Percentiles rank a stretch among this genome's conserved stretches.
Conservation (phyloP, 176 grass and related monocot genomes). For the Rhipidocladum racemiflorum region DNA sequence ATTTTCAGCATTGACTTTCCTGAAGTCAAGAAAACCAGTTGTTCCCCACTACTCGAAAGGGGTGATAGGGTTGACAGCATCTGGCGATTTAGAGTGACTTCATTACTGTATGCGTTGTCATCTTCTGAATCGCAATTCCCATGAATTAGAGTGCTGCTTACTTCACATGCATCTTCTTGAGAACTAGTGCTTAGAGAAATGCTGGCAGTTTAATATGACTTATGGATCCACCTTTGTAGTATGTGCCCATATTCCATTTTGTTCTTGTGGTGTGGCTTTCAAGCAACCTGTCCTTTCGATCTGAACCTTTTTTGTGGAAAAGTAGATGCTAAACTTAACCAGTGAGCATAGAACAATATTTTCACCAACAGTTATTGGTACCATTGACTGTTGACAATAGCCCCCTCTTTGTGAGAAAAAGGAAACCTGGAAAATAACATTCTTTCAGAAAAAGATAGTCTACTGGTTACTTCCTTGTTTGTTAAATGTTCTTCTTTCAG, state of each 20-base stretch:
- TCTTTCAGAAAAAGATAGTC: background rate
- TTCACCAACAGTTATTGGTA: slow-evolving; percentile 7
- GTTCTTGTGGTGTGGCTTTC: slow-evolving; percentile 29
- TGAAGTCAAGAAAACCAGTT: slow-evolving; percentile 17
- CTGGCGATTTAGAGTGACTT: background rate
- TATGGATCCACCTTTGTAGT: background rate
- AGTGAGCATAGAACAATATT: slow-evolving; percentile 34
- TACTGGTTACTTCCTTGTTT: slow-evolving; percentile 11
- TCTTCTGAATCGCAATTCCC: slow-evolving; percentile 31
- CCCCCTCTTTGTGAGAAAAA: slow-evolving; percentile 1
- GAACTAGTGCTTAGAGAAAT: background rate
- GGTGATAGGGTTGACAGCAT: slow-evolving; percentile 20
- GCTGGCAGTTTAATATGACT: background rate
- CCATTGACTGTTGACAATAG: slow-evolving; percentile 2
- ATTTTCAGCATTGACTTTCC: background rate
- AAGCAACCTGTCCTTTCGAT: slow-evolving; percentile 37
- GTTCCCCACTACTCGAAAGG: slow-evolving; percentile 9
- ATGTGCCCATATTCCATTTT: slow-evolving; percentile 30
- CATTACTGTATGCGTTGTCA: background rate
- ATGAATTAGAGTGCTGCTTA: slow-evolving; percentile 16
- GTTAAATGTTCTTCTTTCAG: slow-evolving; percentile 2
- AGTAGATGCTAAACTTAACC: slow-evolving; percentile 49
- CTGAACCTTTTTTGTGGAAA: slow-evolving; percentile 31
- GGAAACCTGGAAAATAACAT: slow-evolving; percentile 8
- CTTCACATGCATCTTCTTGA: slow-evolving; percentile 12